phyloP scores from a whole-genome alignment of 1,139 yeast genomes.

The Nakaseomyces nivariensis region DNA sequence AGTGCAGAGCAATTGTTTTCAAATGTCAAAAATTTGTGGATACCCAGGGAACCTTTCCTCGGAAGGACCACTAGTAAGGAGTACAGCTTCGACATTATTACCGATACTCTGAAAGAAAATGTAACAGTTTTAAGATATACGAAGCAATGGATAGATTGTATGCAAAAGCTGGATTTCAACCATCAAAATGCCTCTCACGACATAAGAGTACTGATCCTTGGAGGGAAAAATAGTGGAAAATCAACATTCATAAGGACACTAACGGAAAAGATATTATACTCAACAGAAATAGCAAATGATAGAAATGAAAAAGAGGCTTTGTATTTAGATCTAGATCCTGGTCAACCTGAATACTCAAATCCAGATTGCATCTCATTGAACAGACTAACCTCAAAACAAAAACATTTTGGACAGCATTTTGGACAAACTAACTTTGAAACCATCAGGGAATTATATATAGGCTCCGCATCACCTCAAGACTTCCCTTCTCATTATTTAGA shows the following conservation, averaged over 20 bases:
- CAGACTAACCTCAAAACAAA: slow-evolving; percentile 9
- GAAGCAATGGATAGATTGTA: background rate
- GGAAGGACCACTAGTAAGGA: slow-evolving; percentile 7
- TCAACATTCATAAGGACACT: slow-evolving; percentile 58
- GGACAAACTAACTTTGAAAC: slow-evolving; percentile 18
- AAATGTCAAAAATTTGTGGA: slow-evolving; percentile 20
- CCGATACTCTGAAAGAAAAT: background rate
- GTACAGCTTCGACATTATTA: slow-evolving; percentile 14
- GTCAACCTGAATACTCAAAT: slow-evolving; percentile 71
- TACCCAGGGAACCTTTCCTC: slow-evolving; percentile 8
- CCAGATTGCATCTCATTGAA: slow-evolving; percentile 46
- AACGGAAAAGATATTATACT: slow-evolving; percentile 35
- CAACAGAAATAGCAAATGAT: slow-evolving; percentile 7
- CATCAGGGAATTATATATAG: slow-evolving; percentile 44
- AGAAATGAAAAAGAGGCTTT: slow-evolving; percentile 25
- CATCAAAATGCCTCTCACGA: slow-evolving; percentile 16
- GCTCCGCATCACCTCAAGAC: slow-evolving; percentile 64
- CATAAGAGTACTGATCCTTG: slow-evolving; percentile 39
- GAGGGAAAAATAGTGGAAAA: slow-evolving; percentile 76
- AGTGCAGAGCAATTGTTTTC: slow-evolving; percentile 11
- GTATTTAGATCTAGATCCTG: slow-evolving; percentile 79
- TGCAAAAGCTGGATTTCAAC: slow-evolving; percentile 12
- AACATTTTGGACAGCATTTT: slow-evolving; percentile 20
- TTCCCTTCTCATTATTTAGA: slow-evolving; percentile 50
- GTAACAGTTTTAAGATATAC: background rate